Evolutionary conservation across 1,284 basidiomycete genomes (phyloP), one percentile per base, ranked within the genome.

Genomic region (Pyrrhoderma noxium): DNA sequence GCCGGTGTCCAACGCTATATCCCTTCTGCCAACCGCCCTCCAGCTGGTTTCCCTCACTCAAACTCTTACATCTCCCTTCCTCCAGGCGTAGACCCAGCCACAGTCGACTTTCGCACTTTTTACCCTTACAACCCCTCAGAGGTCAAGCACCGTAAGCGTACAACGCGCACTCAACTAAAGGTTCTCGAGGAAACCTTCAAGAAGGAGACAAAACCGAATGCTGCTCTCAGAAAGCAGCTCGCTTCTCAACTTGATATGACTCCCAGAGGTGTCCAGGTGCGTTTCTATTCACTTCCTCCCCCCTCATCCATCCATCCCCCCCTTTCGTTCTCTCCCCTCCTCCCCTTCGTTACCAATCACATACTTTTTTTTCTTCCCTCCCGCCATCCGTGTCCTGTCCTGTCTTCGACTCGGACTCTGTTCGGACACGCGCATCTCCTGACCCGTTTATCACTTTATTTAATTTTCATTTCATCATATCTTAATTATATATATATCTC

Each of bases 61-160:
- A 40, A 40, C 38, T 70, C 72, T 54, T 76, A 70, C 64, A 70
- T 75, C 54, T 70, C 71, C 56, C 67, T 74, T 58, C 74, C 74
- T 23, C 68, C 71, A 41, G 70, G 71, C 55, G 74, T 82, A 67
- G 82, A 86, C 70, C 80, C 82, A 51, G 64, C 70, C 39, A 70
- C 70, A 55, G 70, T 78, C 60, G 80, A 82, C 70, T 80, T 82
- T 59, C 76, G 80, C 57, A 77, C 84, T 44, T 88, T 89, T 69
- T 87, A 82, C 60, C 81, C 84, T n/a, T 90, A 89, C 71, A 81
- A 82, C 51, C 88, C 87, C 51, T 88, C 87, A 68, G 85, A 93
- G 71, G 88, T 93, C 69, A 93, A 93, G 72, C 91, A 93, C 61
- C 76, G 91, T 51, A 88, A 90, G 60, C 74, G 91, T 45, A 94